Evolutionary conservation across 371 early-diverging fungal species (phyloP), one percentile per base, ranked within the genome.

Genomic region (Encephalitozoon cuniculi): DNA sequence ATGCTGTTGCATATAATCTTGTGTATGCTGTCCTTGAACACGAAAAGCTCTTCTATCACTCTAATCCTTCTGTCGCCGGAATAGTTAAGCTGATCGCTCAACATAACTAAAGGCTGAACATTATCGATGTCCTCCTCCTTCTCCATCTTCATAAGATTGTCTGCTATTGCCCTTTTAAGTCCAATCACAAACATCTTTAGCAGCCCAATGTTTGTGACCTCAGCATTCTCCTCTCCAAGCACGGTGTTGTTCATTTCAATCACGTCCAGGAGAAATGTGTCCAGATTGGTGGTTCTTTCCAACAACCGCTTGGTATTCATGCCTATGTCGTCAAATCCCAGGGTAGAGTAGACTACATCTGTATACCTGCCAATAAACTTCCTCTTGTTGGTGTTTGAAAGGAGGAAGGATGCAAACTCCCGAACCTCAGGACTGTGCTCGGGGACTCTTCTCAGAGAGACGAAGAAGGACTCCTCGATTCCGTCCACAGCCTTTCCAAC

Each of bases 1-100:
- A 79, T 54, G 25, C 71, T 67, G 39, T 79, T 76, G 4, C 72
- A 68, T 0, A 79, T 68, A n/a, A 79, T 12, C 59, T 79, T 75
- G 18, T 68, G 44, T 21, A 75, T 76, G 15, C 70, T 49, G 39
- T 75, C 65, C 64, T 79, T 79, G 34, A 76, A 76, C 12, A 72
- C 74, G 49, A 51, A 72, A 21, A 79, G 51, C n/a, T 63, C 49
- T 41, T 76, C 80, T 11, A 79, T 37, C 65, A 68, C 76, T 54
- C 51, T 44, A 5, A 72, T 68, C 12, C 26, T 46, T 9, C 23
- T 52, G 26, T 75, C 73, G 1, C 73, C 70, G 5, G 21, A 39
- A 37, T 75, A 76, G 46, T 39, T 72, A 8, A 79, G 53, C 49
- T 73, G 49, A 1, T 6, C 4, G 39, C 67, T 43, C 30, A 79